Percentiles rank a stretch among this genome's conserved stretches.
These are phyloP conservation scores for Lumnitzera racemosa DNA, from an alignment of 345 rosid species.

Conservation along the genomic window DNA sequence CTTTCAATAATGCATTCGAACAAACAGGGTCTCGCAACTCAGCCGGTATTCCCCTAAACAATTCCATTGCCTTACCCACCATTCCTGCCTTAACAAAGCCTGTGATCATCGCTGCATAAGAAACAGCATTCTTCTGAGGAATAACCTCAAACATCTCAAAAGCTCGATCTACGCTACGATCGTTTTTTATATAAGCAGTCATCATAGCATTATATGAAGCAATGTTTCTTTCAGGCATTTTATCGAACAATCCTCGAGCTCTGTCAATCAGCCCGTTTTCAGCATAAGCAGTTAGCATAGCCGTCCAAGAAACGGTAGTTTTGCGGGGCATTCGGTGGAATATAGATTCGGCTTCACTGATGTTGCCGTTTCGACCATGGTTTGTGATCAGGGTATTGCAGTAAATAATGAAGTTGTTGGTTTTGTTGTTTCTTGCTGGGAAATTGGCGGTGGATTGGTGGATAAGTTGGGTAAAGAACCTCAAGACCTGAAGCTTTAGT, in stretches of 20 bases:
- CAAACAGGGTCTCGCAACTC: constrained; percentile 62
- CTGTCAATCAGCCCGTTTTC: constrained; percentile 43
- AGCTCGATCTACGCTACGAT: constrained; percentile 31
- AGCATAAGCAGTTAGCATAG: constrained; percentile 59
- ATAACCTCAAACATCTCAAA: constrained; percentile 36
- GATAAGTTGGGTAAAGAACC: not conserved
- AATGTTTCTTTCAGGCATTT: constrained; percentile 58
- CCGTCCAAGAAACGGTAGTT: constrained; percentile 63
- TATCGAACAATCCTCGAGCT: constrained; percentile 55
- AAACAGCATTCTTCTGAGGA: constrained; percentile 43
- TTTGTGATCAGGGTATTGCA: constrained; percentile 62
- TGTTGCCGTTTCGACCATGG: constrained; percentile 47
- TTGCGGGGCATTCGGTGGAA: constrained; percentile 51
- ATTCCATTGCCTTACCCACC: constrained; percentile 45
- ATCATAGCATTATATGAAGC: constrained; percentile 76
- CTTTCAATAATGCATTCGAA: constrained; percentile 62
- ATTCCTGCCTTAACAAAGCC: constrained; percentile 51
- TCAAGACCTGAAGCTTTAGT: not conserved
- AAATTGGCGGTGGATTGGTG: not conserved
- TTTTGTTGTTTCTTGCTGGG: not conserved
- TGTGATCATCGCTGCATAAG: constrained; percentile 66
- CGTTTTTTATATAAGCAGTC: constrained; percentile 47
- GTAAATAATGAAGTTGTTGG: constrained; percentile 25
- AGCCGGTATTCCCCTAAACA: constrained; percentile 33
- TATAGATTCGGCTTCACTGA: constrained; percentile 48